Conservation (phyloP, 306 rosid species). For the Dryas drummondii region DNA sequence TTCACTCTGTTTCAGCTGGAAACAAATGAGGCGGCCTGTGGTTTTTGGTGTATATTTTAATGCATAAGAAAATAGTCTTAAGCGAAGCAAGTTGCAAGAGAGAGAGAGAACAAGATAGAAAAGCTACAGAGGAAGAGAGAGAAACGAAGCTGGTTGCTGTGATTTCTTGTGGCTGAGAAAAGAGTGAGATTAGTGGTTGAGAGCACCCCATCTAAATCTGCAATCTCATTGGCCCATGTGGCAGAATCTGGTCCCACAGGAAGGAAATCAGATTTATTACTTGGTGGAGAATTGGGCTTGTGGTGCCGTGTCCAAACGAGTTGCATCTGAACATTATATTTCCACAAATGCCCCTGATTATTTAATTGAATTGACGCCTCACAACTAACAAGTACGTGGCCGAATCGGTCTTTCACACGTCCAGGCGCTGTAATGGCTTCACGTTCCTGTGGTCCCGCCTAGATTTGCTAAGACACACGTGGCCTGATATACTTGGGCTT, state of each 20-base stretch:
- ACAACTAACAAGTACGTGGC: not conserved
- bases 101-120: not conserved
- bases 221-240: slow-evolving; percentile 33
- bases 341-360: slow-evolving; percentile 4
- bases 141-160: not conserved
- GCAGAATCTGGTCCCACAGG: slow-evolving; percentile 12
- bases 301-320: not conserved
- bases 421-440: not conserved
- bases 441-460: not conserved
- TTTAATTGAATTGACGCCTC: no score
- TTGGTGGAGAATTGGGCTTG: slow-evolving; percentile 8
- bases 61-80: not conserved
- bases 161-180: slow-evolving; percentile 59
- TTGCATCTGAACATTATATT: not conserved
- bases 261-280: not conserved
- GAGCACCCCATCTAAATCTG: slow-evolving; percentile 55
- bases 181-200: slow-evolving; percentile 47
- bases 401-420: slow-evolving; percentile 1
- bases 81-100: slow-evolving; percentile 16
- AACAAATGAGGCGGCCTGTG: slow-evolving; percentile 29
- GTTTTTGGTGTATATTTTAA: slow-evolving; percentile 16
- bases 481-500: not conserved
- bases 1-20: not conserved
- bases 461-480: not conserved
- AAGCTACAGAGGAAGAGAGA: not conserved